Evolutionary conservation across 163 green algal genomes (phyloP), one percentile per base, ranked within the genome.

Genomic region (Trebouxiophyceae sp.): DNA sequence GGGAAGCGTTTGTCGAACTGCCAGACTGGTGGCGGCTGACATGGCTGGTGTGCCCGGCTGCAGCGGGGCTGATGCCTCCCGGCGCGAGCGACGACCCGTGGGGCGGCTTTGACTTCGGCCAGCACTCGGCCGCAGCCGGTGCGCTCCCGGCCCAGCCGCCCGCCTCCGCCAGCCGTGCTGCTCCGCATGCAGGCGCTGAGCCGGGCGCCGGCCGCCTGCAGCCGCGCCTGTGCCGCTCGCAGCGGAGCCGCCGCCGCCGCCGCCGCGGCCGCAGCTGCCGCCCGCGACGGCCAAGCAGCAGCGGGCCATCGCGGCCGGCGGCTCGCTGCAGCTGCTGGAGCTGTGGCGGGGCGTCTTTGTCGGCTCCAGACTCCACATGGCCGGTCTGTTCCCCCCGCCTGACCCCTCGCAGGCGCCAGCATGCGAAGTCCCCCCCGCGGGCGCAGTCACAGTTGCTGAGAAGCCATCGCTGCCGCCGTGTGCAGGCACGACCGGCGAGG

Each of bases 321-420:
- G 67, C 23, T 60, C 62, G n/a, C 58, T 84, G 46, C 70, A 78
- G 63, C 67, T 85, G 62, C 57, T 77, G 45, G 78, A 85, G 58
- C 57, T 75, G n/a, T 85, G 71, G 71, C 67, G 55, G 12, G 78
- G 46, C 20, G 33, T 64, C 33, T 75, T 76, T 27, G 55, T 47
- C 4, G 67, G 63, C 28, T 61, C 54, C 30, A 39, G 32, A n/a
- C 30, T 85, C 1, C 12, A 73, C 33, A 64, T 66, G 23, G 71
- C 75, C 22, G 70, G 70, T 57, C 27, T 67, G 23, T 54, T 67
- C 39, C 19, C 19, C 39, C 39, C 39, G 12, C 12, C 12, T 12
- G 12, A 50, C 19, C 39, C 39, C 12, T 50, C 12, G 12, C 39
- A n/a, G 39, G 12, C 39, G 19, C 19, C 12, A 50, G 19, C 19